Conservation (phyloP, 1,284 basidiomycete species). For the Rhodotorula sp. region DNA sequence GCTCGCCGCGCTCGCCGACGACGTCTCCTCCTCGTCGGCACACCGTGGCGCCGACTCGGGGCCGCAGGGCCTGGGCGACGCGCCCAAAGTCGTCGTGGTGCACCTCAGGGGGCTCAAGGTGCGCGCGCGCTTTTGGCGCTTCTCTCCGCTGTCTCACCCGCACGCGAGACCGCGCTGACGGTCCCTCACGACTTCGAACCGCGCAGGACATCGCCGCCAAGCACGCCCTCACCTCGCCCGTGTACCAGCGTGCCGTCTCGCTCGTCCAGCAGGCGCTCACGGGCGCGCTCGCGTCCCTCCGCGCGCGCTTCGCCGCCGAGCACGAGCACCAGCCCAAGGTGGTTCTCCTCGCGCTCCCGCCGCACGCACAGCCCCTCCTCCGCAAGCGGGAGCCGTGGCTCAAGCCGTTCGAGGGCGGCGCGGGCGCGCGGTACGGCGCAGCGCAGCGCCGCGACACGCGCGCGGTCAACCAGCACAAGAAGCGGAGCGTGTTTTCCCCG, state of each 20-base stretch:
- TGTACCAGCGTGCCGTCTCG: slow-evolving; percentile 14
- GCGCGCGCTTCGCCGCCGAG: not conserved
- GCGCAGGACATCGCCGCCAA: slow-evolving; percentile 9
- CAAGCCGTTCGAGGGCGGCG: slow-evolving; percentile 19
- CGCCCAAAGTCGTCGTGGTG: slow-evolving; percentile 20
- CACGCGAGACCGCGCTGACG: too few species aligned
- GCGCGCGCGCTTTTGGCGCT: not conserved
- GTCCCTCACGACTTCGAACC: not conserved
- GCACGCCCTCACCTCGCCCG: slow-evolving; percentile 18
- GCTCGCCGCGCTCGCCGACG: slow-evolving; percentile 26
- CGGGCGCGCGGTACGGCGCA: not conserved
- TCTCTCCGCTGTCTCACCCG: not conserved
- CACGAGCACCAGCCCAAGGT: not conserved
- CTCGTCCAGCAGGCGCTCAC: slow-evolving; percentile 23
- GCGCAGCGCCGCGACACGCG: not conserved
- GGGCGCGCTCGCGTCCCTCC: slow-evolving; percentile 5
- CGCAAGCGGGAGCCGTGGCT: slow-evolving; percentile 27
- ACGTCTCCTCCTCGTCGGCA: not conserved
- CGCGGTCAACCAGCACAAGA: not conserved
- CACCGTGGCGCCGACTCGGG: not conserved
- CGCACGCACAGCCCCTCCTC: slow-evolving; percentile 20
- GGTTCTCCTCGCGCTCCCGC: slow-evolving; percentile 26
- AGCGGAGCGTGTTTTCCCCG: slow-evolving; percentile 14
- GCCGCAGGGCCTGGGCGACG: not conserved
- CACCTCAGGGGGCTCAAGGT: slow-evolving; percentile 39